Evolutionary conservation across 2,329 filamentous ascomycete species (phyloP).

Genomic region (Paecilomyces dactylethromorphus): DNA sequence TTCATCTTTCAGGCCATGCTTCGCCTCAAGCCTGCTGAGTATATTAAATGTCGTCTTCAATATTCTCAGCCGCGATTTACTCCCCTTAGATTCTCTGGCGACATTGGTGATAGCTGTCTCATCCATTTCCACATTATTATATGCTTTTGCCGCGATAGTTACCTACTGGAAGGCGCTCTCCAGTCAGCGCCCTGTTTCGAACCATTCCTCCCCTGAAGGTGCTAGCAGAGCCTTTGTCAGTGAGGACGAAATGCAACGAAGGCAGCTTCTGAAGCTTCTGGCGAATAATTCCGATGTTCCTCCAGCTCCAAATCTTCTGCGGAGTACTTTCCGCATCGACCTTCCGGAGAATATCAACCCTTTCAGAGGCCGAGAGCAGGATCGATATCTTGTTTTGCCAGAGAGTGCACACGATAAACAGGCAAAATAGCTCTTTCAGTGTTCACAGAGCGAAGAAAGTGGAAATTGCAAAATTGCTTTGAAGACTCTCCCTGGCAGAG

Average conservation of each 20-base stretch:
- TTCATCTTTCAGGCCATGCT: constrained; percentile 9
- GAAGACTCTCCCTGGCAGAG: neutral
- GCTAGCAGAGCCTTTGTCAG: constrained; percentile 16
- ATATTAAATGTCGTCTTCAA: constrained; percentile 28
- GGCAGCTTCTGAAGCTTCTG: constrained; percentile 30
- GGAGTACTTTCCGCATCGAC: constrained; percentile 22
- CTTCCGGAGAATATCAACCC: constrained; percentile 12
- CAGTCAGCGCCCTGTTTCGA: constrained; percentile 5
- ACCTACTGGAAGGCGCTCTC: constrained; percentile 13
- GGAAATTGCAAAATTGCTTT: neutral
- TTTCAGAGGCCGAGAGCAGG: constrained; percentile 6
- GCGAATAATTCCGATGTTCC: constrained; percentile 20
- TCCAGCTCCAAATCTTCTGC: constrained; percentile 16
- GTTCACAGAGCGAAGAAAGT: neutral
- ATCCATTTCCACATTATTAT: constrained; percentile 19
- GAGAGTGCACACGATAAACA: neutral
- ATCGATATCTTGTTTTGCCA: neutral
- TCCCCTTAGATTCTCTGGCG: constrained; percentile 19
- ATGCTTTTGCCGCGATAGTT: constrained; percentile 19
- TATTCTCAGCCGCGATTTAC: constrained; percentile 20
- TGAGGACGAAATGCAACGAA: constrained; percentile 34
- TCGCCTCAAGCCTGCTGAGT: constrained; percentile 22
- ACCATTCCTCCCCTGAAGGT: neutral
- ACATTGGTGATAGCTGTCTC: constrained; percentile 21
- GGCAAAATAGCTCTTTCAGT: neutral